Percentiles rank a stretch among this genome's conserved stretches.
Conservation (phyloP, 257 asterid species). For the Solanum chiquidenum region DNA sequence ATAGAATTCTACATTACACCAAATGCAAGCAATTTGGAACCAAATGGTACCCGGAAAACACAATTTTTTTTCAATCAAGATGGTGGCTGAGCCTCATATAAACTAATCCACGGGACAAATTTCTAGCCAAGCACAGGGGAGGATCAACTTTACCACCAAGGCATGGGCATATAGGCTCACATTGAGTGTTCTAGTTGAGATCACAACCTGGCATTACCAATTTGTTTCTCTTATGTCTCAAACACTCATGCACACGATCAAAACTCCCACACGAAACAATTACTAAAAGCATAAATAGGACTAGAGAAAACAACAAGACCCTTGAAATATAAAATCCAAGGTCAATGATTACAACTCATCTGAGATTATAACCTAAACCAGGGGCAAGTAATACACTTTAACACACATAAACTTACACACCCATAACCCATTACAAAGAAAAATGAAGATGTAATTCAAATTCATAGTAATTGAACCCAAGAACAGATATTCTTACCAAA, state of each 20-base stretch:
- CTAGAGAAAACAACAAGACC: neutral
- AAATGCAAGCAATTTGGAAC: neutral
- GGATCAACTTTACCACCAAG: neutral
- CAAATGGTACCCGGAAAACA: neutral
- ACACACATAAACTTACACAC: conserved; percentile 8
- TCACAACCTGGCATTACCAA: neutral
- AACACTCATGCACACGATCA: neutral
- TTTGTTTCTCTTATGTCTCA: neutral
- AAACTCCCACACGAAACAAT: neutral
- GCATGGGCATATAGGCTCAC: neutral
- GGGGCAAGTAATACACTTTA: neutral
- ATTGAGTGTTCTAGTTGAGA: neutral
- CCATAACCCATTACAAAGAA: neutral
- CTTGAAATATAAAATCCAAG: neutral
- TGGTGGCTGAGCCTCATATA: neutral
- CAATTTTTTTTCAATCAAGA: neutral
- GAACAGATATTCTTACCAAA: conserved; percentile 38
- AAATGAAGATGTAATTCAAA: neutral
- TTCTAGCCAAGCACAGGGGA: neutral
- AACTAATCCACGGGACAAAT: neutral
- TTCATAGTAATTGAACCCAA: conserved; percentile 8
- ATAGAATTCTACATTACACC: neutral
- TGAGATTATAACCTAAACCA: neutral
- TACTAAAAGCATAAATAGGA: neutral
- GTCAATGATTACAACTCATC: neutral